Base-by-base conservation (phyloP, 441 rosid species). In the Adansonia gregorii region DNA sequence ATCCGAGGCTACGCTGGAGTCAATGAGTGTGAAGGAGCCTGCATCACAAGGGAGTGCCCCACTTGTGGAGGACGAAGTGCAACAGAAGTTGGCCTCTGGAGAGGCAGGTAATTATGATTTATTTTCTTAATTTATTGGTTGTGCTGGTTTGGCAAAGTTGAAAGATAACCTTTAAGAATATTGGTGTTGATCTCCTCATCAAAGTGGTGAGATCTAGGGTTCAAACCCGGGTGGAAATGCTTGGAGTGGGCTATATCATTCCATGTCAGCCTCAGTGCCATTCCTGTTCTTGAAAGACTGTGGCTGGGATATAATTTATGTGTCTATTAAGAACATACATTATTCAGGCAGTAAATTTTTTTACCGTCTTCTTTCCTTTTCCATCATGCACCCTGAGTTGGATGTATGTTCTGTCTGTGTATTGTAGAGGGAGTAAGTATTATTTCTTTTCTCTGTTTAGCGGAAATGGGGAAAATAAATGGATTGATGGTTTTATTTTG, bases 21-120 rank as follows among this genome's bases (percentile, higher is more conserved):
- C 98, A 3, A 77, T 86, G 85, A 82, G 89, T 76, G 82, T 89
- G 83, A 93, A 91, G 85, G 98, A 93, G 83, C 87, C 87, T 67
- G 87, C 90, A 61, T 90, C 98, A 48, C 97, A 93, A 82, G 85
- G 95, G 60, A 94, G 93, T 88, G 89, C 86, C 71, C 95, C 87
- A 22, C 79, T 84, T 48, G 85, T 85, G 74, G 97, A 92, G 70
- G 98, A 94, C 87, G 98, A 94, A 84, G 90, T 91, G 86, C 98
- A 90, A 84, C 98, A 93, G 89, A 96, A 85, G 86, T 82, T 84
- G 82, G 93, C 85, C 74, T 79, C 88, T 81, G 88, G 90, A 79
- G 99, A 97, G 79, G 92, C 91, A 82, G 98, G 99, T 93, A 87
- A 80, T 73, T 24, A 12, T 75, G 65, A 75, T 8, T 59, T 48